Conservation (phyloP, 345 rosid species). For the Moricandia moricandioides region DNA sequence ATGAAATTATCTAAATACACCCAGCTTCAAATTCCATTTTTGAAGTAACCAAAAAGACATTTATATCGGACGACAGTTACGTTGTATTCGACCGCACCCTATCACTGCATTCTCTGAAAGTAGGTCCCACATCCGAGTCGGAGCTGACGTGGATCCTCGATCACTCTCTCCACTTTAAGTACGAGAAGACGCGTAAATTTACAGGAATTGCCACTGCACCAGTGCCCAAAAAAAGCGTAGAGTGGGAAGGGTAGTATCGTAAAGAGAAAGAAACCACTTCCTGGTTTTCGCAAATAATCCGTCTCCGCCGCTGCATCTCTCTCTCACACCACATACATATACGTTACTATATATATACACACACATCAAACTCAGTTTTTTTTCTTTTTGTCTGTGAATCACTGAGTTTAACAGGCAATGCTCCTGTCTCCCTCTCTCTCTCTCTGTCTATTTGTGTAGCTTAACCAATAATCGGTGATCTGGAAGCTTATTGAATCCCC, state of each 20-base stretch:
- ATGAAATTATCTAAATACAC: neutral
- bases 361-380: neutral
- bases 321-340: neutral
- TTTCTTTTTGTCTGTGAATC: neutral
- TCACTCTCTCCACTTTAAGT: neutral
- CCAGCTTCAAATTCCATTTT: neutral
- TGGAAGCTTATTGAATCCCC: neutral
- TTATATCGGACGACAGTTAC: neutral
- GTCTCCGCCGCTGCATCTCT: conserved; percentile 35
- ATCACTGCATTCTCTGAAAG: neutral
- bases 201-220: conserved; percentile 10
- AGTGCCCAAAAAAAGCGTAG: neutral
- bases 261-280: neutral
- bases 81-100: conserved; percentile 9
- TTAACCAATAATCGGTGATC: conserved; percentile 12
- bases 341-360: neutral
- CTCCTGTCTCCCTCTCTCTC: neutral
- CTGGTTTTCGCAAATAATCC: conserved; percentile 23
- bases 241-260: conserved; percentile 6
- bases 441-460: neutral
- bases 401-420: conserved; percentile 21
- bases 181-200: neutral
- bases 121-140: conserved; percentile 17
- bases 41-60: neutral
- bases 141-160: conserved; percentile 29